Evolutionary conservation across 305 asterid genomes (phyloP).

Genomic region (Fraxinus floribunda): DNA sequence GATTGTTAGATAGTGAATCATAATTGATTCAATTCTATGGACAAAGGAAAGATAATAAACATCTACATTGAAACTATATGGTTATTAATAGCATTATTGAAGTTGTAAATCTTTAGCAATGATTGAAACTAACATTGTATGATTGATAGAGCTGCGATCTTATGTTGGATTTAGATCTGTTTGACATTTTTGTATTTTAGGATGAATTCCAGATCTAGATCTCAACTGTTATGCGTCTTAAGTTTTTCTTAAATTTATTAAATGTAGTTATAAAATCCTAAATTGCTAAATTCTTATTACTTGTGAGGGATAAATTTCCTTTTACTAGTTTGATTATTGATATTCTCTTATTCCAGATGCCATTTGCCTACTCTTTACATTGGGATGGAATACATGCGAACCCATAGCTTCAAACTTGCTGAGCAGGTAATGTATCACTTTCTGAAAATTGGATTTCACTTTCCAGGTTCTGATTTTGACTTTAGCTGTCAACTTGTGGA

Average conservation of each 20-base stretch:
- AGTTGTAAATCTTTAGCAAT: not conserved
- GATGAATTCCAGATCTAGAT: not conserved
- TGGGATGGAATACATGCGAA: slow-evolving; percentile 99
- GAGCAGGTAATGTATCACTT: slow-evolving; percentile 68
- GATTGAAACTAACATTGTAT: not conserved
- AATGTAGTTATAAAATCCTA: not conserved
- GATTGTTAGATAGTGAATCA: not conserved
- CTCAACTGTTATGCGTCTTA: not conserved
- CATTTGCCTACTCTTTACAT: slow-evolving; percentile 92
- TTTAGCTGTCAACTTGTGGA: not conserved
- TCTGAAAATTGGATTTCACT: slow-evolving; percentile 10
- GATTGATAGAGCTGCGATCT: not conserved
- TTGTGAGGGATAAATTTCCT: slow-evolving; percentile 13
- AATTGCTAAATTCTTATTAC: slow-evolving; percentile 22
- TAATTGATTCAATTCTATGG: not conserved
- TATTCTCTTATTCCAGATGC: slow-evolving; percentile 66
- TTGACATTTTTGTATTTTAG: not conserved
- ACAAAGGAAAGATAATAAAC: not conserved
- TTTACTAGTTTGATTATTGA: slow-evolving; percentile 35
- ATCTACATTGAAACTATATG: not conserved
- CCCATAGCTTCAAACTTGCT: slow-evolving; percentile 96
- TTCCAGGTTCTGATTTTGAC: not conserved
- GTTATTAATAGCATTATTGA: not conserved
- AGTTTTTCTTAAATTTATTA: slow-evolving; percentile 7
- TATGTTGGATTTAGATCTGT: not conserved